Conservation (phyloP, 768 basidiomycete genomes). For the Suillus subluteus region DNA sequence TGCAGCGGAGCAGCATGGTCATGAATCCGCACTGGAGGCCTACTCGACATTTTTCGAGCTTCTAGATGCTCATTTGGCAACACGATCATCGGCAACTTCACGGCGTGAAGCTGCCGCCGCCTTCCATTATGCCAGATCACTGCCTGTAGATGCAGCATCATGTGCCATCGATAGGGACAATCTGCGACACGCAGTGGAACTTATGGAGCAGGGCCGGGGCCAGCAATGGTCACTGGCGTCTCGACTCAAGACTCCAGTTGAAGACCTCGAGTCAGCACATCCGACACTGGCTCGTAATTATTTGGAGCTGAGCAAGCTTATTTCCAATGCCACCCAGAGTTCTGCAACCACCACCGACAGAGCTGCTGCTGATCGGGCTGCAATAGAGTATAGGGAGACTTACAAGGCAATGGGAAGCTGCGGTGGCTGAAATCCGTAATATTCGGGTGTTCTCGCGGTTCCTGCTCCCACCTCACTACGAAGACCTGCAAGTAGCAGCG, state of each 20-base stretch:
- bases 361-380: neutral
- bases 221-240: constrained; percentile 32
- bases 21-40: too few relatives aligned
- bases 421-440: neutral
- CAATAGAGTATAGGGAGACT: neutral
- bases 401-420: neutral
- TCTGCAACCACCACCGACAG: neutral
- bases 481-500: neutral
- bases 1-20: too few relatives aligned
- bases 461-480: neutral
- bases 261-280: constrained; percentile 20
- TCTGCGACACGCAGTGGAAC: constrained; percentile 24
- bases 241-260: constrained; percentile 27
- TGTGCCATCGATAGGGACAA: constrained; percentile 18
- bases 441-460: neutral
- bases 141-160: constrained; percentile 6
- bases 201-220: constrained; percentile 25
- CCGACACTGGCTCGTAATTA: neutral
- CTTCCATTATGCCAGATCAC: neutral
- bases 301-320: neutral
- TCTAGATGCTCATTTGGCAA: neutral
- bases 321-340: neutral
- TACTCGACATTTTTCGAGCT: too few relatives aligned
- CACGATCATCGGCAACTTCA: neutral
- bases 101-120: neutral